Evolutionary conservation across 2,329 filamentous ascomycete genomes (phyloP), one percentile per base, ranked within the genome.

Genomic region (Metarhizium guizhouense): DNA sequence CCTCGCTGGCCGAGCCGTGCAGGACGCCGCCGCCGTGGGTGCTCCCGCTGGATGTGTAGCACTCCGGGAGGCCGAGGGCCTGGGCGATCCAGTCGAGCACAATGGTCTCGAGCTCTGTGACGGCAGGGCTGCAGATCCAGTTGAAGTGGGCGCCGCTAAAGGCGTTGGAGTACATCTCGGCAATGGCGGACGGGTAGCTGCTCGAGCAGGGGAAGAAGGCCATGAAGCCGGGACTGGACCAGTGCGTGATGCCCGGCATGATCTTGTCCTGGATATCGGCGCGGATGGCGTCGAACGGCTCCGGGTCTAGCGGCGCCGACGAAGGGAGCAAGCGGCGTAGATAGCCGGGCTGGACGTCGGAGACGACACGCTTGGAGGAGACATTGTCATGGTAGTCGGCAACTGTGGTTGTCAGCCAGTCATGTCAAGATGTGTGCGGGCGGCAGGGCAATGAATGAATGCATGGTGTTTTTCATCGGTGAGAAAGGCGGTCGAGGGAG

Each of bases 61-160:
- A 86, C 11, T 80, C 72, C 0, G 93, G 91, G 29, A 97, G 75
- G 1, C 75, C 83, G 13, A 96, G 72, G 8, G 90, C 79, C 68
- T 87, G 83, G 16, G 87, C 90, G 3, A 96, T 75, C 92, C 93
- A 97, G 72, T 97, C 93, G 69, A 96, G 80, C 47, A 96, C 87
- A 29, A 96, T 80, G 0, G 92, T 96, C 76, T 97, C 93, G 51
- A 97, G 80, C 74, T 97, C 93, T 0, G 93, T 97, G 18, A 94
- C 86, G 6, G 88, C 91, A 0, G 93, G 93, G 6, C 86, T 91
- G 73, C 93, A 96, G 60, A 96, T 85, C 93, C 93, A 97, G 73
- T 97, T 97, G 78, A 97, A 97, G 43, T 90, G 90, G 1, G 93
- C 90, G 16, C 89, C 89, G 13, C 85, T 94, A 72, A 96, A 92